Evolutionary conservation across 805 yeast species (phyloP).

Genomic region (Candida argentea): DNA sequence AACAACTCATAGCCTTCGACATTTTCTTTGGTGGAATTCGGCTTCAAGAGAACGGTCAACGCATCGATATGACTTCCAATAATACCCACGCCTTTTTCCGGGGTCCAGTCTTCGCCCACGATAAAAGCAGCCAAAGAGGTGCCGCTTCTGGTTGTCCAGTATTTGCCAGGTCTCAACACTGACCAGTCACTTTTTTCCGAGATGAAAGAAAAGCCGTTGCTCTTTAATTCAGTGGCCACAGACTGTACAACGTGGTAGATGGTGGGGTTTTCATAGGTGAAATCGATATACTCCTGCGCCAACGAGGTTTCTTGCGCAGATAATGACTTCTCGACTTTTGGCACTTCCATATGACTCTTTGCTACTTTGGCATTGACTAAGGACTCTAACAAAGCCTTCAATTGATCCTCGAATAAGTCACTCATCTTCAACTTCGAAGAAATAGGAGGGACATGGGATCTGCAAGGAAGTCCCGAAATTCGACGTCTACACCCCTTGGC

Average conservation of each 20-base stretch:
- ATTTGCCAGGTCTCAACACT: slow-evolving; percentile 39
- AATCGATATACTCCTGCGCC: slow-evolving; percentile 51
- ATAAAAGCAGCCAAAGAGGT: slow-evolving; percentile 60
- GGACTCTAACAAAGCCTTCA: neutral
- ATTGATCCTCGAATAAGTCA: too few species aligned
- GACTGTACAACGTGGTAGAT: slow-evolving; percentile 58
- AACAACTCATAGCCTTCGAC: slow-evolving; percentile 69
- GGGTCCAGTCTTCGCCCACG: slow-evolving; percentile 57
- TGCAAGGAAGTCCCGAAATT: too few species aligned
- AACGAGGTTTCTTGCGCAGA: slow-evolving; percentile 5
- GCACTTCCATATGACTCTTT: neutral
- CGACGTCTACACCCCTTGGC: too few species aligned
- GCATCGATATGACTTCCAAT: slow-evolving; percentile 75
- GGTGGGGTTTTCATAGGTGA: slow-evolving; percentile 66
- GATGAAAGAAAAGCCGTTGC: slow-evolving; percentile 54
- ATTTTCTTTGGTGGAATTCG: slow-evolving; percentile 47
- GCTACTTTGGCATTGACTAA: neutral
- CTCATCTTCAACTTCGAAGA: too few species aligned
- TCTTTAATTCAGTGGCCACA: slow-evolving; percentile 38
- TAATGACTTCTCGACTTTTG: too few species aligned
- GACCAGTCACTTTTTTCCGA: slow-evolving; percentile 55
- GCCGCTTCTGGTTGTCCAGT: slow-evolving; percentile 61
- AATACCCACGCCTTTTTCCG: slow-evolving; percentile 56
- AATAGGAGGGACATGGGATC: too few species aligned
- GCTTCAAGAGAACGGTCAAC: slow-evolving; percentile 59